Base-by-base conservation (phyloP, 1,139 yeast species). In the Citeromyces siamensis region DNA sequence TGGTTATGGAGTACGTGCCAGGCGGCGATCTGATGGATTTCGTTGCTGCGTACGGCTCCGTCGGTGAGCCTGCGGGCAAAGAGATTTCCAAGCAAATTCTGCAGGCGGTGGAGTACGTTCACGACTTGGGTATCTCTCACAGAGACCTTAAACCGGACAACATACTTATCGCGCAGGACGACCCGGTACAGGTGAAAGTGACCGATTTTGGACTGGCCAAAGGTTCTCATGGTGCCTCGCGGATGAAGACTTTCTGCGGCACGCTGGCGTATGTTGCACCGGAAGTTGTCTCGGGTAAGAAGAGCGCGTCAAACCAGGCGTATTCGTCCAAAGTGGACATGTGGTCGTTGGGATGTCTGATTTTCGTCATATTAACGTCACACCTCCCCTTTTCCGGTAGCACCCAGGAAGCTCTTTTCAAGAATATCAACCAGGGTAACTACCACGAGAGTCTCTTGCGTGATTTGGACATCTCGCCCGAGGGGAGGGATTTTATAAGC, bases 11-110 rank as follows among this genome's bases (percentile, higher is more conserved):
- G 52, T 80, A 79, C 47, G 93, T 90, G 14, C 79, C 94, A 1
- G 96, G 96, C 7, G 98, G 98, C n/a, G 98, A 90, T 55, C 62
- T 90, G 41, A 90, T 90, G 98, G 97, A 77, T 58, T 86, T 84
- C 59, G 94, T 88, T 2, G 90, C 94, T 0, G 84, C 88, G 2
- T 81, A 83, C 55, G 96, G 96, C 2, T 75, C 93, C 4, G 82
- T 88, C 28, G 86, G 93, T 14, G 98, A 88, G 55, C 86, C 76
- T 37, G 94, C 94, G 2, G 81, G 90, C 4, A 76, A 81, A 45
- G 95, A 83, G 40, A 83, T 90, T 16, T 70, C 94, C 1, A 72
- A 73, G 44, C 98, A 90, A 55, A 77, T 90, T 3, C 59, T 90
- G 32, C 75, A 76, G 41, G 97, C 95, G 0, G 79, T 90, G 4